A percentile compares a stretch with the other conserved stretches of the same genome.
These are phyloP conservation scores for Pythium biforme DNA, from an alignment of 352 stramenopile species.

Conservation along the genomic window DNA sequence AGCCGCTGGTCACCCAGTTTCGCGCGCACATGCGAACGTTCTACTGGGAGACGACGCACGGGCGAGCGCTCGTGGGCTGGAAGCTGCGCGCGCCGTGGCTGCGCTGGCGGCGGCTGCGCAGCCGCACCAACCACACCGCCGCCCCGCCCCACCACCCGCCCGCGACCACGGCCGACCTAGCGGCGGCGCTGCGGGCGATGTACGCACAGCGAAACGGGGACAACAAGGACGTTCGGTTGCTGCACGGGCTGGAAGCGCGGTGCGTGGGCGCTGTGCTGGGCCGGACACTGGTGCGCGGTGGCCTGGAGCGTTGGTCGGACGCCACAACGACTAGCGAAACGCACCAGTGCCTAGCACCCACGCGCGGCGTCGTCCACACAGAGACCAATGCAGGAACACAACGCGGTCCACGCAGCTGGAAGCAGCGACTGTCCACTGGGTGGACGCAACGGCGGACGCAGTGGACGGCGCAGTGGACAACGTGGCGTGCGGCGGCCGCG, in stretches of 20 bases:
- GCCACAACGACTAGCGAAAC: not conserved
- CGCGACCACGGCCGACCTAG: not conserved
- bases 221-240: not conserved
- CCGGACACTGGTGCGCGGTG: not conserved
- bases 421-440: not conserved
- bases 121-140: too few relatives aligned
- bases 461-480: not conserved
- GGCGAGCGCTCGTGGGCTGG: not conserved
- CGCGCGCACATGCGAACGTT: not conserved
- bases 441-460: not conserved
- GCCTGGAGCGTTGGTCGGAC: too few relatives aligned
- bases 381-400: not conserved
- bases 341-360: not conserved
- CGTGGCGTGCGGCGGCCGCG: not conserved
- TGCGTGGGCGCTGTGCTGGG: not conserved
- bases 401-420: not conserved
- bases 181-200: not conserved
- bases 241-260: not conserved
- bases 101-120: slow-evolving; percentile 10
- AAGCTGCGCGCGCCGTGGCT: slow-evolving; percentile 2
- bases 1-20: not conserved
- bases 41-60: slow-evolving; percentile 2
- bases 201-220: not conserved
- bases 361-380: not conserved
- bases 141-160: too few relatives aligned